Base-by-base conservation (phyloP, 352 stramenopile species). In the Globisporangium nagaii region DNA sequence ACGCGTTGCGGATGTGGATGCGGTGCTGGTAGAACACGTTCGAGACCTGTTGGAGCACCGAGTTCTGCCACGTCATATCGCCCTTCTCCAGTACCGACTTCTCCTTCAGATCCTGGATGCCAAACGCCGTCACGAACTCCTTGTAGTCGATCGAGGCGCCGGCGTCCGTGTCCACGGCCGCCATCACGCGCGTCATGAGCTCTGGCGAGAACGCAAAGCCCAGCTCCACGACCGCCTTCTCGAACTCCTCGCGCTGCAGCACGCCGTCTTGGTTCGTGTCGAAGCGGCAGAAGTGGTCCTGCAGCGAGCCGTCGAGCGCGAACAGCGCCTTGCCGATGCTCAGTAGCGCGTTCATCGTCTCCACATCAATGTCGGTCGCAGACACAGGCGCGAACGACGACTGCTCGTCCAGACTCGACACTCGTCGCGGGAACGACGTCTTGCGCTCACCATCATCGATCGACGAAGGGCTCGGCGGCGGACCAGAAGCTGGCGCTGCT, bases 11-110 rank as follows among this genome's bases (percentile, higher is more conserved):
- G 53, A 97, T 91, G 70, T 97, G 89, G 48, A 96, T 94, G 22
- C 91, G 81, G 60, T 97, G 90, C 75, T 97, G 90, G 63, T 96
- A 97, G 57, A 97, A 90, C 48, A 96, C 90, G 65, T 97, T 97
- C 36, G 90, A 93, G 28, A 98, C 87, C 50, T 96, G 86, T 63
- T 98, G 90, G 34, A 98, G 72, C 41, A 98, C 84, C 15, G 86
- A 76, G 58, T 96, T 88, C 67, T 97, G 87, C 91, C 91, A 98
- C 64, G 73, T 95, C 67, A 84, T 62, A 58, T 81, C 80, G 24
- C 78, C 79, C 22, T 71, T 75, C 27, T 71, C 75, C 1, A 87
- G 64, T 31, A 66, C 68, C 13, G 58, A 51, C 51, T 79, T 67
- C 42, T 91, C 85, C 52, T 86, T 93, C 12, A 65, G 25, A 59